Base-by-base conservation (phyloP, 2,329 filamentous ascomycete genomes). In the Dichotomopilus funicola region DNA sequence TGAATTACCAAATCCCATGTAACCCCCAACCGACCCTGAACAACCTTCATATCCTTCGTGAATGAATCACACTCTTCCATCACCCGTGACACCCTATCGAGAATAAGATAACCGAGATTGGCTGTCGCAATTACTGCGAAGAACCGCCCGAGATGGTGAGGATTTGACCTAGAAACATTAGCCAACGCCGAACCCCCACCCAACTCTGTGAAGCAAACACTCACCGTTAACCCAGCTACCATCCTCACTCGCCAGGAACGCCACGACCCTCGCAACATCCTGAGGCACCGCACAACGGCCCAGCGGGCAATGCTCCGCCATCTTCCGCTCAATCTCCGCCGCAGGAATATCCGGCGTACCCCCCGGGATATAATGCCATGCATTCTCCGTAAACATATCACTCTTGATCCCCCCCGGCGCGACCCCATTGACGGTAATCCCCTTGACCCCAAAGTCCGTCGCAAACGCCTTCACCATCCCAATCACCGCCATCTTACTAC, bases 361-460 rank as follows among this genome's bases (percentile, higher is more conserved):
- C 57, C 78, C 79, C 10, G 81, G 81, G 19, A 80, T 80, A 68
- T 85, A 85, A 66, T 82, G 79, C 81, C 82, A 85, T 31, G 82
- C 78, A 69, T 86, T 86, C 70, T 82, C 78, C 59, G 84, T 78
- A 73, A 86, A 90, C 87, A 90, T 90, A 70, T 90, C 87, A 44
- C 78, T 84, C 78, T 88, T 86, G 74, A 88, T 84, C 45, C 85
- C 85, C 54, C 85, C 85, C 1, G 86, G 86, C 1, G 86, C 86
- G 47, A 88, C 83, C 61, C 83, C 85, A 64, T 89, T 89, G 71
- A 86, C 85, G 0, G 85, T 88, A 66, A 88, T 83, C 50, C 82
- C 79, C 64, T 80, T 78, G 64, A 76, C 77, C 56, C 86, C 86
- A 68, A 85, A 87, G 71, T 89, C 86, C 51, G 85, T 86, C 6